A percentile compares a stretch with the other conserved stretches of the same genome.
phyloP scores from a whole-genome alignment of 176 grass and related monocot species.

The Rhynchospora breviuscula region DNA sequence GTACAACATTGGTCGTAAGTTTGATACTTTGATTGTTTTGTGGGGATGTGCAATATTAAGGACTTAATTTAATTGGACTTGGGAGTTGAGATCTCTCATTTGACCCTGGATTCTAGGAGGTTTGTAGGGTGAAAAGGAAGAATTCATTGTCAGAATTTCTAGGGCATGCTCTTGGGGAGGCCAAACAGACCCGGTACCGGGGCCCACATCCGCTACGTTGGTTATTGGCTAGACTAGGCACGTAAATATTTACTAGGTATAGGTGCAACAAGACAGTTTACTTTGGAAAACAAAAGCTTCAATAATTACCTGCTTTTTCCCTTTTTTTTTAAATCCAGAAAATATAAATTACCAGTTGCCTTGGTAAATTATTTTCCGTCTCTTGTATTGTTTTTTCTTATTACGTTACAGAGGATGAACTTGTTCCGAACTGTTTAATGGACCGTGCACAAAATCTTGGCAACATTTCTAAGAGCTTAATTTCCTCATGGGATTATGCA shows the following conservation, averaged over 20 bases:
- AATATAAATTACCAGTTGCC: too few species aligned
- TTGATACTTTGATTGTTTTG: neutral
- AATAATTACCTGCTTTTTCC: neutral
- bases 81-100: slow-evolving; percentile 13
- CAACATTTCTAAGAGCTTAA: neutral
- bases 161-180: neutral
- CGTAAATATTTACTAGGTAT: neutral
- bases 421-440: neutral
- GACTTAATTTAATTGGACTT: neutral
- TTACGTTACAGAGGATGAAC: neutral
- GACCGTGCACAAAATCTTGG: neutral
- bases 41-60: neutral
- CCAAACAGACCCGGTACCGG: neutral
- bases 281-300: neutral
- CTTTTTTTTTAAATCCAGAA: neutral
- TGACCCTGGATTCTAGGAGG: slow-evolving; percentile 3
- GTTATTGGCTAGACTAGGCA: neutral
- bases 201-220: neutral
- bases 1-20: neutral
- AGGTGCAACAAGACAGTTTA: neutral
- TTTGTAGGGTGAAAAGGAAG: slow-evolving; percentile 10
- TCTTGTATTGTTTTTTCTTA: neutral
- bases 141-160: neutral
- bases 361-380: neutral
- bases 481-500: neutral